Percentiles rank a stretch among this genome's conserved stretches.
phyloP scores from a whole-genome alignment of 805 yeast genomes.

The Wickerhamiella cacticola region DNA sequence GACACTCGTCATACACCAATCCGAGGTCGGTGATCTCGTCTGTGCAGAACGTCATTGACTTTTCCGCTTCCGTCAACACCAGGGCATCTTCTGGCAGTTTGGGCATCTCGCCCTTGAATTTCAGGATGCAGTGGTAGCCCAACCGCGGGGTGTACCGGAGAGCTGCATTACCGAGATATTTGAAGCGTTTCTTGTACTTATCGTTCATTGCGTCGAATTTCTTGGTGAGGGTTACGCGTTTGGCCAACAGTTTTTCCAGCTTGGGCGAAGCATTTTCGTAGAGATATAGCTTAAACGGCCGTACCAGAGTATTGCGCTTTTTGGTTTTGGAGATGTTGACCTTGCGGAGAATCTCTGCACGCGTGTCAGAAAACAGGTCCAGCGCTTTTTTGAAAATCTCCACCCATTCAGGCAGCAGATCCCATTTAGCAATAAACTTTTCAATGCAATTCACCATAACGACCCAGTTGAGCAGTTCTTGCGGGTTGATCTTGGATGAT shows the following conservation, averaged over 20 bases:
- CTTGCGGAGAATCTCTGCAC: background rate
- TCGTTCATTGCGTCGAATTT: background rate
- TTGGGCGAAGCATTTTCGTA: conserved; percentile 29
- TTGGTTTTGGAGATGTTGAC: background rate
- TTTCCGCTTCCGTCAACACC: background rate
- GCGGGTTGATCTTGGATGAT: conserved; percentile 34
- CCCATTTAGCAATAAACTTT: conserved; percentile 9
- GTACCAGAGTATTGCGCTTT: background rate
- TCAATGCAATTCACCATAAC: conserved; percentile 30
- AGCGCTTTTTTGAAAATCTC: background rate
- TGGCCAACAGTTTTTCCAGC: background rate
- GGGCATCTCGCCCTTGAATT: background rate
- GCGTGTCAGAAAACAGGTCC: background rate
- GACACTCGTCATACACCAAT: conserved; percentile 33
- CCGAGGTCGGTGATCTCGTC: conserved; percentile 34
- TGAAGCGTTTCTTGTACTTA: background rate
- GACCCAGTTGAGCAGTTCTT: conserved; percentile 37
- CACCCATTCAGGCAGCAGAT: conserved; percentile 20
- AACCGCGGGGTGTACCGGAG: background rate
- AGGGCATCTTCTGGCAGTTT: background rate
- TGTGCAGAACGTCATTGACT: background rate
- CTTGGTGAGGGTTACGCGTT: background rate
- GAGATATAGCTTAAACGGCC: conserved; percentile 22
- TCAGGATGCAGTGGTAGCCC: conserved; percentile 6
- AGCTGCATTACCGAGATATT: background rate